Percentiles rank a stretch among this genome's conserved stretches.
Evolutionary conservation across 2,329 filamentous ascomycete species (phyloP).

Genomic region (Penicillium glabrum): DNA sequence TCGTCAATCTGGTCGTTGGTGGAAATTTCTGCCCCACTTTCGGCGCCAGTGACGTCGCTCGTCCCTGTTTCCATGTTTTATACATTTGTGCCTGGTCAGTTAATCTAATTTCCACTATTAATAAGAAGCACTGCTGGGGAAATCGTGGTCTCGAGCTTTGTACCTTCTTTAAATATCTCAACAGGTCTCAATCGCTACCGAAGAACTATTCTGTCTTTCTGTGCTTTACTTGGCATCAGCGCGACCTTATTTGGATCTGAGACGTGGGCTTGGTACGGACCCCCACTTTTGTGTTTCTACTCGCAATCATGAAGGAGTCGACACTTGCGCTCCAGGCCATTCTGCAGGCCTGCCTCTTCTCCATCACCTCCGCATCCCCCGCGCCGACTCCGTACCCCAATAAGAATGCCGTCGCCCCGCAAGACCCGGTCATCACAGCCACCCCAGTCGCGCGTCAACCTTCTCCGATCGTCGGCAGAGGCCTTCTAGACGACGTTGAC

Average conservation of each 20-base stretch:
- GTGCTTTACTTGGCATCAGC: neutral
- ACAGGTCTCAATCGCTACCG: neutral
- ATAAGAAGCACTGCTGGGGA: neutral
- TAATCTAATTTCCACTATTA: neutral
- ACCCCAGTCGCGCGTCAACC: conserved; percentile 12
- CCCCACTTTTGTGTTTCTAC: neutral
- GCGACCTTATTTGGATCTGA: neutral
- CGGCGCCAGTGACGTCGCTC: neutral
- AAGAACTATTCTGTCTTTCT: neutral
- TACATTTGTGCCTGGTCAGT: neutral
- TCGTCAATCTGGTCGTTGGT: neutral
- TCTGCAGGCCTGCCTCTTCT: conserved; percentile 11
- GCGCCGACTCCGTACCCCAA: conserved; percentile 12
- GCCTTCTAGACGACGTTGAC: conserved; percentile 6
- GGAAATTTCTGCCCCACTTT: neutral
- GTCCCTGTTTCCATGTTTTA: neutral
- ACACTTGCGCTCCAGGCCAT: neutral
- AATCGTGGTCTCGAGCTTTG: neutral
- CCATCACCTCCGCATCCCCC: conserved; percentile 9
- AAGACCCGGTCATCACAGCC: conserved; percentile 13
- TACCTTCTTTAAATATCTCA: neutral
- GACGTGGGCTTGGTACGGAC: neutral
- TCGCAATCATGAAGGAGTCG: neutral
- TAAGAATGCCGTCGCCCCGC: neutral
- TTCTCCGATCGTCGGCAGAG: conserved; percentile 8